Conservation (phyloP, 2,329 filamentous ascomycete genomes). For the Paecilomyces variotii region DNA sequence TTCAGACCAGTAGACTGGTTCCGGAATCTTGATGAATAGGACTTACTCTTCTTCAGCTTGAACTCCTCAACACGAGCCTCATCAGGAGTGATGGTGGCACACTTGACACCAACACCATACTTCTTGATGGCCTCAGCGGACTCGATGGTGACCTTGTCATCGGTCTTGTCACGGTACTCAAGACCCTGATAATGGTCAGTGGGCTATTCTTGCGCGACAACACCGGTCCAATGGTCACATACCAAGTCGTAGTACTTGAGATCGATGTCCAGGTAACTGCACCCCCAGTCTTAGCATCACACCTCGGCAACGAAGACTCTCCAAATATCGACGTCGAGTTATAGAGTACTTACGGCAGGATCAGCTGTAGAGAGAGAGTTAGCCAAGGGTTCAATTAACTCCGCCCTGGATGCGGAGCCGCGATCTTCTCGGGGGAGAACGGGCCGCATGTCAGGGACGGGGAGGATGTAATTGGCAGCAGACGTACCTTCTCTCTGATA, state of each 20-base stretch:
- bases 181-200: slow-evolving; percentile 50
- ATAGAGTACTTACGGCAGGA: slow-evolving; percentile 55
- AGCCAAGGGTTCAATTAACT: slow-evolving; percentile 1
- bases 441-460: slow-evolving; percentile 6
- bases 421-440: slow-evolving; percentile 6
- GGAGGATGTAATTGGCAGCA: slow-evolving; percentile 7
- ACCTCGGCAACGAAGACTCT: not conserved
- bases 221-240: slow-evolving; percentile 12
- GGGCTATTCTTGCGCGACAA: slow-evolving; percentile 4
- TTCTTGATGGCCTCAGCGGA: slow-evolving; percentile 97
- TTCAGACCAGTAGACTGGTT: not conserved
- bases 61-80: slow-evolving; percentile 96
- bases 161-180: slow-evolving; percentile 89
- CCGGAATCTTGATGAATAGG: slow-evolving; percentile 7
- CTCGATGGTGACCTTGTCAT: slow-evolving; percentile 92
- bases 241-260: slow-evolving; percentile 93
- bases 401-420: not conserved
- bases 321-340: not conserved
- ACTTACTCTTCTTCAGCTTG: slow-evolving; percentile 91
- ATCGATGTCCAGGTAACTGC: slow-evolving; percentile 81
- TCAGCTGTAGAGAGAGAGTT: slow-evolving; percentile 54
- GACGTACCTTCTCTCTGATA: slow-evolving; percentile 81
- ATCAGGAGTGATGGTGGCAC: slow-evolving; percentile 97
- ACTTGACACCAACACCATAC: slow-evolving; percentile 98
- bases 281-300: slow-evolving; percentile 11